phyloP scores from a whole-genome alignment of 306 rosid species.

The Urtica urens region DNA sequence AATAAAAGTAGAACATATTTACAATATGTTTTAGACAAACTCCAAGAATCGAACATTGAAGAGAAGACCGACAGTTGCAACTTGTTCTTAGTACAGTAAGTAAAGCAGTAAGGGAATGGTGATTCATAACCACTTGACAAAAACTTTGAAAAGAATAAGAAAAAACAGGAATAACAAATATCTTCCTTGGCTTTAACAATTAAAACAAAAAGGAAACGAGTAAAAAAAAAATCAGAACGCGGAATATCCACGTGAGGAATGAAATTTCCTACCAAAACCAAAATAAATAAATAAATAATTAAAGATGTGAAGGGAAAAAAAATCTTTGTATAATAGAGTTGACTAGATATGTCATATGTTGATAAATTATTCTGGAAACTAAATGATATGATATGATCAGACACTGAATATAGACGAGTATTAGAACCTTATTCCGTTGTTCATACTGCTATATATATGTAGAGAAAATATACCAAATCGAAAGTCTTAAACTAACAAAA shows the following conservation, averaged over 20 bases:
- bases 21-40: too few relatives aligned
- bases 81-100: not conserved
- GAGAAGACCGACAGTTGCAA: not conserved
- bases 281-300: too few relatives aligned
- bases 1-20: too few relatives aligned
- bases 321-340: not conserved
- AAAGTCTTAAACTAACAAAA: too few relatives aligned
- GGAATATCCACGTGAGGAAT: not conserved
- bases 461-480: too few relatives aligned
- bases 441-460: too few relatives aligned
- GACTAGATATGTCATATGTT: not conserved
- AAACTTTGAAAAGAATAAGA: too few relatives aligned
- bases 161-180: not conserved
- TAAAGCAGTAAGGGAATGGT: not conserved
- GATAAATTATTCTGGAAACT: not conserved
- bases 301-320: too few relatives aligned
- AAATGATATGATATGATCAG: not conserved
- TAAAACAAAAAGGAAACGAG: not conserved
- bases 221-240: not conserved
- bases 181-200: not conserved
- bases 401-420: not conserved
- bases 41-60: not conserved
- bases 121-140: not conserved
- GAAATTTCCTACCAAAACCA: too few relatives aligned
- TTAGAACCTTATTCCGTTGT: too few relatives aligned